phyloP scores from a whole-genome alignment of 2,329 filamentous ascomycete genomes.

The Chaetomiaceae sp. region DNA sequence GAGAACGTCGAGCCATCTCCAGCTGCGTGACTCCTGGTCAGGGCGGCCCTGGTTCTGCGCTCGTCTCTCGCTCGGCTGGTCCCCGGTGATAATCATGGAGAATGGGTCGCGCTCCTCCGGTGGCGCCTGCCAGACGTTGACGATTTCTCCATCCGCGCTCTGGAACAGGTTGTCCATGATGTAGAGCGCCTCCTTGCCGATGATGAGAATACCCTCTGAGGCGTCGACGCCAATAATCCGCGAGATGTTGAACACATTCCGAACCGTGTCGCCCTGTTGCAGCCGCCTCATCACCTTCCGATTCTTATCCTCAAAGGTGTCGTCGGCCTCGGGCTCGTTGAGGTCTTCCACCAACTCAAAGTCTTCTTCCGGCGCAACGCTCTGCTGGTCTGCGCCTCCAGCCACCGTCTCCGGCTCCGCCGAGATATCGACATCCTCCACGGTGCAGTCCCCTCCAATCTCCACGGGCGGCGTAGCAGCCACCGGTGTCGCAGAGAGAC shows the following conservation, averaged over 20 bases:
- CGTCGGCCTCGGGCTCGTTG: constrained; percentile 68
- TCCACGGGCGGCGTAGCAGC: constrained; percentile 14
- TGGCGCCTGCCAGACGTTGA: constrained; percentile 92
- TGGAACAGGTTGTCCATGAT: constrained; percentile 97
- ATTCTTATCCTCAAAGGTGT: constrained; percentile 93
- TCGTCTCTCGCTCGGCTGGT: constrained; percentile 29
- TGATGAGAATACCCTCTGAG: constrained; percentile 84
- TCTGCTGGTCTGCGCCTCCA: constrained; percentile 28
- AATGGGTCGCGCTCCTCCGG: constrained; percentile 90
- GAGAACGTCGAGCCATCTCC: constrained; percentile 91
- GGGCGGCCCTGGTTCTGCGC: constrained; percentile 45
- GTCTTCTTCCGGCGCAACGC: constrained; percentile 64
- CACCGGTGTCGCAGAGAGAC: constrained; percentile 16
- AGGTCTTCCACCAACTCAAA: constrained; percentile 96
- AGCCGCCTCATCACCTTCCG: constrained; percentile 94
- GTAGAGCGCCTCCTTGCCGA: constrained; percentile 88
- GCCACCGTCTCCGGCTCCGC: constrained; percentile 24
- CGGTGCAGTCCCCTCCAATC: constrained; percentile 18
- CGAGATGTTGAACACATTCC: constrained; percentile 92
- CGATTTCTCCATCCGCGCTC: constrained; percentile 88
- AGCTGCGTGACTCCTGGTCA: constrained; percentile 80
- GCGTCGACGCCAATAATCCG: constrained; percentile 90
- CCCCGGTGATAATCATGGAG: constrained; percentile 68
- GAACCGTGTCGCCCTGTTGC: constrained; percentile 83
- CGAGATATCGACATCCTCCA: constrained; percentile 19